Evolutionary conservation across 108 stramenopile genomes (phyloP).

Genomic region (Nannochloropsis gaditana): DNA sequence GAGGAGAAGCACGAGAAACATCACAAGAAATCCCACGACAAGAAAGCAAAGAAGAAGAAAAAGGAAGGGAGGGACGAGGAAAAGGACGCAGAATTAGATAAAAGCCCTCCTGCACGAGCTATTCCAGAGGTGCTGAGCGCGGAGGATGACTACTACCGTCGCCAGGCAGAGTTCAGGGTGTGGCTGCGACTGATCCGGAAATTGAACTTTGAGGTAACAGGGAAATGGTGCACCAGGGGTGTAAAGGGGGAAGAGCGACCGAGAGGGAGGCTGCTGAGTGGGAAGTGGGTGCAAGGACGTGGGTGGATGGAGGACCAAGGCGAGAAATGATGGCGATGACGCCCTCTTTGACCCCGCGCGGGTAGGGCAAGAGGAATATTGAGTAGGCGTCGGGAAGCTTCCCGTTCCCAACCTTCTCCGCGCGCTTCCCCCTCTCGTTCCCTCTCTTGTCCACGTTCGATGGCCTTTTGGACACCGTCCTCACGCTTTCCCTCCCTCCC

Average conservation of each 20-base stretch:
- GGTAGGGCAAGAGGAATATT: no score
- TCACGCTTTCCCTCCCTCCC: neutral
- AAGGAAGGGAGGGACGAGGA: neutral
- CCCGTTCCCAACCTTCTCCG: neutral
- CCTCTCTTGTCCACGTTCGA: no score
- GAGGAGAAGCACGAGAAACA: neutral
- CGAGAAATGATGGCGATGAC: no score
- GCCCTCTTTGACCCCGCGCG: no score
- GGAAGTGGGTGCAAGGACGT: neutral
- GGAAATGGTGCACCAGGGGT: neutral
- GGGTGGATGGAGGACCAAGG: neutral
- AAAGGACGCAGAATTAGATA: neutral
- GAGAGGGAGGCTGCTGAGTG: neutral
- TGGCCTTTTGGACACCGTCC: neutral
- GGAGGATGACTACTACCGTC: slow-evolving; percentile 19
- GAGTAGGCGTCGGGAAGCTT: no score
- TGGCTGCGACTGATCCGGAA: neutral
- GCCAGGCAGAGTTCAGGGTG: neutral
- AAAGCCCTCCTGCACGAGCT: neutral
- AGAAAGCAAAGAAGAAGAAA: neutral
- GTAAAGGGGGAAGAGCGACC: neutral
- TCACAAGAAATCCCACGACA: neutral
- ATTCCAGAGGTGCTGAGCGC: slow-evolving; percentile 15
- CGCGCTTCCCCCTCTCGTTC: no score
- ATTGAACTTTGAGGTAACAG: neutral